phyloP scores from a whole-genome alignment of 164 flowering plant genomes.

The Dillenia turbinata region DNA sequence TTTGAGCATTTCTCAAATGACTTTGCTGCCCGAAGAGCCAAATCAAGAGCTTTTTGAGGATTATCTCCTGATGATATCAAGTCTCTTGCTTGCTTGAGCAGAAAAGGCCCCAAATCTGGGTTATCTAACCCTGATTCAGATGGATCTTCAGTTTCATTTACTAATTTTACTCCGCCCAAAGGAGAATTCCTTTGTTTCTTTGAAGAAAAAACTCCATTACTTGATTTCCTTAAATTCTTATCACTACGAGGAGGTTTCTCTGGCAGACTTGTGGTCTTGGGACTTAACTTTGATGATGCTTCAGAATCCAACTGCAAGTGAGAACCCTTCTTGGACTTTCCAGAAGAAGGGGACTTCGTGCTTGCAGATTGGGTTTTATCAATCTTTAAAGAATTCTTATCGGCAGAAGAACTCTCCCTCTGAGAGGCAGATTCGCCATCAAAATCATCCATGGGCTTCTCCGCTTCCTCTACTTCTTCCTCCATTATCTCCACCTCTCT shows the following conservation, averaged over 20 bases:
- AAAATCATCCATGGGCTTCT: constrained; percentile 28
- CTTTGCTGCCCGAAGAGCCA: constrained; percentile 75
- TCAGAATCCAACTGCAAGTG: constrained; percentile 31
- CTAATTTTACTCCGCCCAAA: constrained; percentile 29
- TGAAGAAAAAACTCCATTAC: constrained; percentile 17
- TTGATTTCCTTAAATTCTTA: constrained; percentile 30
- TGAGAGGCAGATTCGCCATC: constrained; percentile 35
- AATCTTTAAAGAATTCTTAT: constrained; percentile 23
- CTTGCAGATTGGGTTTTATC: constrained; percentile 29
- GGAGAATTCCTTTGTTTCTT: constrained; percentile 44
- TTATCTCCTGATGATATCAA: constrained; percentile 80
- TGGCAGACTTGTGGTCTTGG: constrained; percentile 35
- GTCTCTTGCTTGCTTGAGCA: constrained; percentile 84
- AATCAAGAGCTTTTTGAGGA: constrained; percentile 67
- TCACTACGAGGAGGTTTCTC: constrained; percentile 44
- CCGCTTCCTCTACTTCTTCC: constrained; percentile 38
- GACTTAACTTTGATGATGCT: constrained; percentile 35
- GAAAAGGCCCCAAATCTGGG: constrained; percentile 75
- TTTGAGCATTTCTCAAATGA: constrained; percentile 70
- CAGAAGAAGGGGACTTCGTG: constrained; percentile 34
- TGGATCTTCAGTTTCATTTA: constrained; percentile 37
- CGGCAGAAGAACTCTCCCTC: constrained; percentile 33
- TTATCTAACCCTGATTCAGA: constrained; percentile 49
- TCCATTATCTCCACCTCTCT: constrained; percentile 64
- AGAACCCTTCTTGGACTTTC: constrained; percentile 34